Conservation (phyloP, 1,284 basidiomycete species). For the Boletellus deceptivus region DNA sequence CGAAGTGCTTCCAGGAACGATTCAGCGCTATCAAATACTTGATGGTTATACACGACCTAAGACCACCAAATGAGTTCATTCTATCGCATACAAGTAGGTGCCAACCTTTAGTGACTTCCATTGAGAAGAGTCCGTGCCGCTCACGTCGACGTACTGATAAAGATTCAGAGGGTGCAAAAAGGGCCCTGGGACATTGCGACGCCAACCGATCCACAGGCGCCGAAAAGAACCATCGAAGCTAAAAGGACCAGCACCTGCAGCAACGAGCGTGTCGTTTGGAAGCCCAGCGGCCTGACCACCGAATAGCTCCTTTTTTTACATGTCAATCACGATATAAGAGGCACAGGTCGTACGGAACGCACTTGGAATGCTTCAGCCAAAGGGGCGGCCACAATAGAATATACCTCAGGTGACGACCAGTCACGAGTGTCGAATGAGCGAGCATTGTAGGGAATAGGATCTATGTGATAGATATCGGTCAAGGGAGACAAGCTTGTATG, state of each 20-base stretch:
- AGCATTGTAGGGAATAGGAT: constrained; percentile 51
- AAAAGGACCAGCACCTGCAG: constrained; percentile 47
- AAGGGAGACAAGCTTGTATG: constrained; percentile 39
- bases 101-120: constrained; percentile 53
- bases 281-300: constrained; percentile 34
- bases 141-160: constrained; percentile 56
- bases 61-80: background rate
- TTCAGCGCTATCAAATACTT: constrained; percentile 47
- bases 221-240: constrained; percentile 62
- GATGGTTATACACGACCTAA: constrained; percentile 58
- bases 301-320: constrained; percentile 40
- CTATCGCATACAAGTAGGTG: background rate
- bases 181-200: constrained; percentile 47
- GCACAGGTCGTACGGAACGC: constrained; percentile 10
- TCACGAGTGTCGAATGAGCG: constrained; percentile 38
- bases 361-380: constrained; percentile 43
- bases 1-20: constrained; percentile 53
- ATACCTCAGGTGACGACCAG: constrained; percentile 37
- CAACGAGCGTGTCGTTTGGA: constrained; percentile 47
- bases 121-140: constrained; percentile 49
- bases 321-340: constrained; percentile 9
- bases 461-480: constrained; percentile 51
- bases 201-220: constrained; percentile 50
- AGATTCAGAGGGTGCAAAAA: constrained; percentile 57
- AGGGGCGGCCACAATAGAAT: constrained; percentile 30